phyloP scores from a whole-genome alignment of 257 asterid species.

The Schizonepeta tenuifolia region DNA sequence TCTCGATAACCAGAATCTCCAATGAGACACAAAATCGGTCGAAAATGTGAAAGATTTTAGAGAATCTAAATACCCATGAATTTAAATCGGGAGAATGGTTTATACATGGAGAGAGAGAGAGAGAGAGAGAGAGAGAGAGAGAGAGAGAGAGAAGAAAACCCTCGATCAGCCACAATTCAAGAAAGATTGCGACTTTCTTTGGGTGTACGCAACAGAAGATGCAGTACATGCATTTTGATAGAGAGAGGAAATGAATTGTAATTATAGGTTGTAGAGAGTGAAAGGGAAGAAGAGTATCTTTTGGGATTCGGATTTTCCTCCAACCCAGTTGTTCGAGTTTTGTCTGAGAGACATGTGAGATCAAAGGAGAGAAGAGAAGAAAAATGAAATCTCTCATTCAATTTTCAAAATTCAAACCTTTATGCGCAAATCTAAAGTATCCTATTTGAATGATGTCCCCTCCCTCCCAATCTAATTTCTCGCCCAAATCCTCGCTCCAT shows the following conservation, averaged over 20 bases:
- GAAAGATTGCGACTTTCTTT: slow-evolving; percentile 39
- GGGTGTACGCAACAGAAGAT: slow-evolving; percentile 1
- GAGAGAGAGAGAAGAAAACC: slow-evolving; percentile 37
- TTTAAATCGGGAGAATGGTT: slow-evolving; percentile 21
- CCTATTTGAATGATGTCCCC: too few species aligned
- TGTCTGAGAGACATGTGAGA: slow-evolving; percentile 56
- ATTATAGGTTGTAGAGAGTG: not conserved
- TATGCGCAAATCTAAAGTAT: slow-evolving; percentile 58
- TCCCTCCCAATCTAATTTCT: slow-evolving; percentile 48
- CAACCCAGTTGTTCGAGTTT: slow-evolving; percentile 46
- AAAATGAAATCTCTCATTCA: not conserved
- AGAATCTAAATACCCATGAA: slow-evolving; percentile 38
- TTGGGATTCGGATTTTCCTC: slow-evolving; percentile 54
- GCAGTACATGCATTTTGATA: not conserved
- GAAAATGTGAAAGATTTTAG: slow-evolving; percentile 30
- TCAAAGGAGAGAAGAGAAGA: slow-evolving; percentile 27
- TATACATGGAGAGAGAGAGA: slow-evolving; percentile 50
- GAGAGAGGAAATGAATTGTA: not conserved
- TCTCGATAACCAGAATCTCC: too few species aligned
- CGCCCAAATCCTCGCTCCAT: slow-evolving; percentile 57
- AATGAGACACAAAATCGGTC: too few species aligned
- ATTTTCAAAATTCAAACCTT: slow-evolving; percentile 26
- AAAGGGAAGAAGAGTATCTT: slow-evolving; percentile 42
- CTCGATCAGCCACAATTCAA: slow-evolving; percentile 38
- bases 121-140: too few species aligned